These are phyloP conservation scores for Trichocladium antarcticum DNA, from an alignment of 495 filamentous ascomycete genomes.

Conservation along the genomic window DNA sequence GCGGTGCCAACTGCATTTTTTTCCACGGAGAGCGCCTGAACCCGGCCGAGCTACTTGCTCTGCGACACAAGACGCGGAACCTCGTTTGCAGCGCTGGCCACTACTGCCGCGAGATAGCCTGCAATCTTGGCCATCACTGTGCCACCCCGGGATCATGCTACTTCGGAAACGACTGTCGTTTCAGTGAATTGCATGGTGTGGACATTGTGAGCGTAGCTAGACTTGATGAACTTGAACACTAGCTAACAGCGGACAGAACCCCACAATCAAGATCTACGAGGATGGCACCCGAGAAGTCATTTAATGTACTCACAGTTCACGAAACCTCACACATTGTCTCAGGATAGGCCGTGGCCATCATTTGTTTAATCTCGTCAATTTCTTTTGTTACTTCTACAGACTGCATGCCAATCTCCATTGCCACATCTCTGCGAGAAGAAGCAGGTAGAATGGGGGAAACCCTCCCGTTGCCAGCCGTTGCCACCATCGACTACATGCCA, in stretches of 20 bases:
- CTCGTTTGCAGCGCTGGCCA: conserved; percentile 14
- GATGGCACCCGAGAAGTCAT: conserved; percentile 18
- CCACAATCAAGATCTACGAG: conserved; percentile 20
- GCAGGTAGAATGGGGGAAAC: too few relatives aligned
- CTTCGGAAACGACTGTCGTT: conserved; percentile 21
- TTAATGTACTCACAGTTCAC: too few relatives aligned
- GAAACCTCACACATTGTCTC: too few relatives aligned
- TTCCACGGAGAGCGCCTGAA: conserved; percentile 23
- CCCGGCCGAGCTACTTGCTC: conserved; percentile 14
- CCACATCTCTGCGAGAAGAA: too few relatives aligned
- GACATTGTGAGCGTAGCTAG: conserved; percentile 24
- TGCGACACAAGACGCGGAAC: conserved; percentile 21
- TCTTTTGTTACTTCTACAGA: too few relatives aligned
- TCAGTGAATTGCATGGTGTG: conserved; percentile 22
- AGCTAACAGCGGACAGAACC: conserved; percentile 6
- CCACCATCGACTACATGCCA: too few relatives aligned
- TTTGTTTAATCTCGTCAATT: too few relatives aligned
- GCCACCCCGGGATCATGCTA: conserved; percentile 13
- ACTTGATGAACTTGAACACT: neutral
- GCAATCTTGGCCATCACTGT: conserved; percentile 30
- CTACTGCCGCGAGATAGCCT: conserved; percentile 20
- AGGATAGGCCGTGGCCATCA: too few relatives aligned
- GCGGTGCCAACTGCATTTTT: conserved; percentile 20
- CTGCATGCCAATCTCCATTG: too few relatives aligned
- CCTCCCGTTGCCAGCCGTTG: too few relatives aligned